Conservation (phyloP, 805 yeast genomes). For the Tetrapisispora fleetii region DNA sequence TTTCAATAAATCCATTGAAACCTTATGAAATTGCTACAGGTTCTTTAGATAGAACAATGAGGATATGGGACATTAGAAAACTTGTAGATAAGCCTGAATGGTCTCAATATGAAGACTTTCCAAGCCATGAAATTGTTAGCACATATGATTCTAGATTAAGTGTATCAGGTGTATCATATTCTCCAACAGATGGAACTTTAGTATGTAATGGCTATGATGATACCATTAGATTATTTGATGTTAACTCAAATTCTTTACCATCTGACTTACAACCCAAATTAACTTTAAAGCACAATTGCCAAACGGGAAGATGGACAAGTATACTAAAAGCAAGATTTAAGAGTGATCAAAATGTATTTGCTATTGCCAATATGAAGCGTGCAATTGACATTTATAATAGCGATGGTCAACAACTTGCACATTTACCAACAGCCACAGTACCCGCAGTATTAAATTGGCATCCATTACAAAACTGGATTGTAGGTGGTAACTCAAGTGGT, state of each 20-base stretch:
- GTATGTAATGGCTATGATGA: conserved; percentile 95
- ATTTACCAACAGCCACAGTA: conserved; percentile 73
- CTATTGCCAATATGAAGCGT: conserved; percentile 88
- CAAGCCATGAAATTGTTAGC: conserved; percentile 35
- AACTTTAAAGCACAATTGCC: conserved; percentile 79
- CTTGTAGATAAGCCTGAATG: conserved; percentile 36
- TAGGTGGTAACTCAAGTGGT: conserved; percentile 93
- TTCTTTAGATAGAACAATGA: conserved; percentile 75
- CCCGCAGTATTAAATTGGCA: conserved; percentile 87
- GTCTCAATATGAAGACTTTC: conserved; percentile 45
- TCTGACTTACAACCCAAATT: conserved; percentile 47
- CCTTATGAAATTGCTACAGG: conserved; percentile 71
- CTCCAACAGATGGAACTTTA: conserved; percentile 46
- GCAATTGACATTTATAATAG: conserved; percentile 75
- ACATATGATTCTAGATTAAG: conserved; percentile 67
- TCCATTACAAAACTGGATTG: conserved; percentile 79
- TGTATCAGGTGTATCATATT: conserved; percentile 77
- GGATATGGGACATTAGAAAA: conserved; percentile 78
- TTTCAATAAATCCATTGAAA: conserved; percentile 62
- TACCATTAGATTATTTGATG: conserved; percentile 61
- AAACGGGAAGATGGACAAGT: conserved; percentile 95
- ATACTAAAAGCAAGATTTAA: conserved; percentile 89
- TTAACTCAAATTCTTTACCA: conserved; percentile 25
- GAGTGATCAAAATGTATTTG: conserved; percentile 59
- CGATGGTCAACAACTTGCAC: conserved; percentile 69